A percentile compares a stretch with the other conserved stretches of the same genome.
Evolutionary conservation across 441 rosid species (phyloP).

Genomic region (Theobroma grandiflorum): DNA sequence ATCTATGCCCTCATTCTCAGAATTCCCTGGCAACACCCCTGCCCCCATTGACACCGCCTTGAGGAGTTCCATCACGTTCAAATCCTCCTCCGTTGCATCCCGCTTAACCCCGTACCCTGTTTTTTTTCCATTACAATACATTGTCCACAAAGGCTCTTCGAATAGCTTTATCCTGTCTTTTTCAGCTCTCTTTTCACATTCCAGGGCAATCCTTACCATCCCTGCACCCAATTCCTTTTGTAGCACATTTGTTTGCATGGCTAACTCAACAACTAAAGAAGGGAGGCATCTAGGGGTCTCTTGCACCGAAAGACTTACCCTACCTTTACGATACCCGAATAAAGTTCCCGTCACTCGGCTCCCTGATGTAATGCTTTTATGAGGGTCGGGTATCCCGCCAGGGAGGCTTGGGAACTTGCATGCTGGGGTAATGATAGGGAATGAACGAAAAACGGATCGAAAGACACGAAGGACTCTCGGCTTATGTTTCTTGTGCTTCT

Average conservation of each 20-base stretch:
- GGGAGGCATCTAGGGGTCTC: constrained; percentile 60
- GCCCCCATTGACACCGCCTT: constrained; percentile 86
- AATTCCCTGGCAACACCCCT: constrained; percentile 70
- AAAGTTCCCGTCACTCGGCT: constrained; percentile 55
- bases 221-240: constrained; percentile 67
- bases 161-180: constrained; percentile 58
- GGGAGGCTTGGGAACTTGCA: constrained; percentile 66
- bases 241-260: constrained; percentile 51
- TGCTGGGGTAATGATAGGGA: constrained; percentile 76
- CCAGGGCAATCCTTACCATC: constrained; percentile 84
- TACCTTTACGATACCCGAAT: constrained; percentile 67
- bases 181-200: constrained; percentile 74
- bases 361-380: constrained; percentile 39
- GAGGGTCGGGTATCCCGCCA: constrained; percentile 50
- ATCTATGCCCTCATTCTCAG: constrained; percentile 64
- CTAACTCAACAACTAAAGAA: constrained; percentile 50
- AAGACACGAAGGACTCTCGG: constrained; percentile 65
- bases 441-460: constrained; percentile 80
- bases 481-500: constrained; percentile 49
- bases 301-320: constrained; percentile 65
- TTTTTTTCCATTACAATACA: constrained; percentile 88
- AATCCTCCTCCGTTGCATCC: constrained; percentile 73
- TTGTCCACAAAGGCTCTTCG: constrained; percentile 85
- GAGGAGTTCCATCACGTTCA: constrained; percentile 76
- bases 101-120: constrained; percentile 71